These are phyloP conservation scores for Effrenium voratum DNA, from an alignment of 73 alveolate genomes.

Conservation along the genomic window DNA sequence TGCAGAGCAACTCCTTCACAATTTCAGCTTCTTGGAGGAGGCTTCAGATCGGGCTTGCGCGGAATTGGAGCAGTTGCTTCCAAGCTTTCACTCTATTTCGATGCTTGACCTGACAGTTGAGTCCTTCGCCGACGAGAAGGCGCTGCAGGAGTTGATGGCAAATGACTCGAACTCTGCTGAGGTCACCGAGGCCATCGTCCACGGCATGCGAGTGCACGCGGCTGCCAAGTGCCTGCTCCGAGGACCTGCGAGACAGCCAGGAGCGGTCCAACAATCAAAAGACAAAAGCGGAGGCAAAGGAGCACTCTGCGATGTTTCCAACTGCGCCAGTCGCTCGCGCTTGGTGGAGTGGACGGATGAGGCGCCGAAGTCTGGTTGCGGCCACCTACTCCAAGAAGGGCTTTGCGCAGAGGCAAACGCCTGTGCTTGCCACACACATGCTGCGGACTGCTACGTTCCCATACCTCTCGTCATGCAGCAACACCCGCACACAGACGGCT, in stretches of 20 bases:
- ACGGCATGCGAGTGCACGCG: constrained; percentile 49
- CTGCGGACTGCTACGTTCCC: background rate
- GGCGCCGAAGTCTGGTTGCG: no score
- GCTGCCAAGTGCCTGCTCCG: constrained; percentile 37
- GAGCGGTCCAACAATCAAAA: no score
- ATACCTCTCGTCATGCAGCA: constrained; percentile 26
- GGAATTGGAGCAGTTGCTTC: background rate
- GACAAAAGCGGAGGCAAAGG: no score
- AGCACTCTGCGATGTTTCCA: no score
- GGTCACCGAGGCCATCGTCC: background rate
- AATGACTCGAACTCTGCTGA: background rate
- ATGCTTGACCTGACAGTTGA: background rate
- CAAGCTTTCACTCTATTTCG: background rate
- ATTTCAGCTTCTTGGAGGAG: constrained; percentile 35
- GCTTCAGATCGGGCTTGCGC: background rate
- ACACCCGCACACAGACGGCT: constrained; percentile 42
- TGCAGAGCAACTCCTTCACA: background rate
- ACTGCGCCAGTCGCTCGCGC: no score
- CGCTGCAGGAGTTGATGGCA: background rate
- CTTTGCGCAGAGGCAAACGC: no score
- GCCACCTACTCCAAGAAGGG: no score
- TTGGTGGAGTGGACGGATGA: no score
- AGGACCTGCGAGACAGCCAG: no score
- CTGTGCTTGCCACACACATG: background rate
- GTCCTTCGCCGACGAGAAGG: background rate